phyloP scores from a whole-genome alignment of 768 basidiomycete genomes.

The Rhodotorula paludigena region DNA sequence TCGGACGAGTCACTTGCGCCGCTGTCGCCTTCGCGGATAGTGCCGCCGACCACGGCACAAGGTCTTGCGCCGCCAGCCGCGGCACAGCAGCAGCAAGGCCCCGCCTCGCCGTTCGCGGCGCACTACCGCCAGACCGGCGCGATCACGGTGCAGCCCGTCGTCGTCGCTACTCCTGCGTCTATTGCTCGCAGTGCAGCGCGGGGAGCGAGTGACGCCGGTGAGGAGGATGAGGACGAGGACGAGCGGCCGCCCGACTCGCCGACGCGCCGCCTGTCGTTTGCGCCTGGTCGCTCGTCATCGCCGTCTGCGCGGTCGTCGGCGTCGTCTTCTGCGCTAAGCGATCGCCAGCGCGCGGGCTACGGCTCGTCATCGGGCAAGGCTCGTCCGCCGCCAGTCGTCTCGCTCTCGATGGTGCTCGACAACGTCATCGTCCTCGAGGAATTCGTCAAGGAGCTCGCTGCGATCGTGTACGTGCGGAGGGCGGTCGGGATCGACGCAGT shows the following conservation, averaged over 20 bases:
- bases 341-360: background rate
- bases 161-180: constrained; percentile 48
- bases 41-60: background rate
- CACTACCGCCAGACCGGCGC: constrained; percentile 76
- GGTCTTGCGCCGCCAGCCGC: background rate
- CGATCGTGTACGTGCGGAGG: constrained; percentile 74
- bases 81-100: background rate
- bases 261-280: constrained; percentile 15
- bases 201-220: constrained; percentile 13
- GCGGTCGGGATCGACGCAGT: constrained; percentile 71
- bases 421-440: constrained; percentile 94
- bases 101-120: constrained; percentile 70
- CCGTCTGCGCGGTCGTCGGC: background rate
- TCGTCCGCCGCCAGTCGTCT: constrained; percentile 51
- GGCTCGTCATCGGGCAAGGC: background rate
- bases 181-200: no score
- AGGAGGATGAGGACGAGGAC: constrained; percentile 42
- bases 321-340: background rate
- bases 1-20: constrained; percentile 24
- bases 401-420: constrained; percentile 77
- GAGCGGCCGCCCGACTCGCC: constrained; percentile 37
- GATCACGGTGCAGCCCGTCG: constrained; percentile 65
- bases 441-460: constrained; percentile 83
- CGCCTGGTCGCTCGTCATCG: constrained; percentile 5
- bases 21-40: background rate